A percentile compares a stretch with the other conserved stretches of the same genome.
Conservation (phyloP, 352 stramenopile species). For the Globisporangium spinosum region DNA sequence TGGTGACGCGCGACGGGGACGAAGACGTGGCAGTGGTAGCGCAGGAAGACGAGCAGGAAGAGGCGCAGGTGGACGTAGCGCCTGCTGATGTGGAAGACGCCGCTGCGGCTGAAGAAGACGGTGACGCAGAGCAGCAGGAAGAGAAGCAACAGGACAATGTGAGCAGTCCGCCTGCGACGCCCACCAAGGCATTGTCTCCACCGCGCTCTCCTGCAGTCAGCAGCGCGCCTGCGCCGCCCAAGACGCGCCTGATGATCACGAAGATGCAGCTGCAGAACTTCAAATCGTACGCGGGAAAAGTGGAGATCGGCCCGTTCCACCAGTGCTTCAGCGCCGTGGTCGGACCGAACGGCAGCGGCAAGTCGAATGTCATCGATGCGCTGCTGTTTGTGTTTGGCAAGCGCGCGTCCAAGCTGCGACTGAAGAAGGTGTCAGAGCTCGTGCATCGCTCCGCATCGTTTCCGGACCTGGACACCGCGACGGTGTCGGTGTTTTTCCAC, state of each 20-base stretch:
- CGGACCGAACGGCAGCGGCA: constrained; percentile 98
- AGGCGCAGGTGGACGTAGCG: not conserved
- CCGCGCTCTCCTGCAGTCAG: not conserved
- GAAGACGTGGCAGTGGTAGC: not conserved
- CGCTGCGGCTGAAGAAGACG: not conserved
- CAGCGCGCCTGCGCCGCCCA: constrained; percentile 15
- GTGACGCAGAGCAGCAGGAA: not conserved
- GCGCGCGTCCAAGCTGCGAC: constrained; percentile 95
- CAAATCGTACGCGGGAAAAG: constrained; percentile 97
- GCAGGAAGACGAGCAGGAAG: not conserved
- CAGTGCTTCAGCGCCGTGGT: constrained; percentile 99
- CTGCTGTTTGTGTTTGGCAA: constrained; percentile 99
- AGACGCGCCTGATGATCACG: constrained; percentile 93
- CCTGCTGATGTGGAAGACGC: not conserved
- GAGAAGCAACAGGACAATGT: not conserved
- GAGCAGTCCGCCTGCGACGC: not conserved
- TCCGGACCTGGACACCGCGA: constrained; percentile 90
- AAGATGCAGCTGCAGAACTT: constrained; percentile 99
- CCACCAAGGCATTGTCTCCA: not conserved
- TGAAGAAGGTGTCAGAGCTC: constrained; percentile 96
- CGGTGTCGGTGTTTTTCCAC: constrained; percentile 97
- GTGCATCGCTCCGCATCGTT: constrained; percentile 95
- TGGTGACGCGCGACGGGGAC: constrained; percentile 8
- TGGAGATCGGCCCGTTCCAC: constrained; percentile 98
- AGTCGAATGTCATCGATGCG: constrained; percentile 99